Evolutionary conservation across 2,329 filamentous ascomycete genomes (phyloP).

Genomic region (Colletotrichum chrysophilum): DNA sequence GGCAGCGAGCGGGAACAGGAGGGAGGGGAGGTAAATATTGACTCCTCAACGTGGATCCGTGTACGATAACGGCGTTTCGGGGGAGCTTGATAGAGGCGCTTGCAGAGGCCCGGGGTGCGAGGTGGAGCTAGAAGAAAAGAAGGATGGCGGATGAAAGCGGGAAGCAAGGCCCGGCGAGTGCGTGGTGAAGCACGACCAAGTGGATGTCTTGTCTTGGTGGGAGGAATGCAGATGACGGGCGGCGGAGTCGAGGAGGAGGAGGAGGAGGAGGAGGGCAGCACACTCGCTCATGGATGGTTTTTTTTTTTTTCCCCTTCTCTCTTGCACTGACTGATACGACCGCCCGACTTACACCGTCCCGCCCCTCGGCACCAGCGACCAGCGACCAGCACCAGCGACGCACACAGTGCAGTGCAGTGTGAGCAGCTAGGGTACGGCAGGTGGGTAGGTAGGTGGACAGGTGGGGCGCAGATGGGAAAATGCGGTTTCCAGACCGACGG

Average conservation of each 20-base stretch:
- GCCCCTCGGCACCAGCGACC: background rate
- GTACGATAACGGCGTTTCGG: constrained; percentile 18
- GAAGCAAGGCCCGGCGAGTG: background rate
- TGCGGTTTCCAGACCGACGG: constrained; percentile 21
- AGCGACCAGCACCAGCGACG: background rate
- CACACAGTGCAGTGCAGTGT: background rate
- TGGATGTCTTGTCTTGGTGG: background rate
- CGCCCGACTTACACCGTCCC: constrained; percentile 16
- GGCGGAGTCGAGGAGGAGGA: background rate
- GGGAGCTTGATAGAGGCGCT: constrained; percentile 5
- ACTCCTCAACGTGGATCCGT: constrained; percentile 7
- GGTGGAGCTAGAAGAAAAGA: constrained; percentile 12
- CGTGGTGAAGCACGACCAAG: background rate
- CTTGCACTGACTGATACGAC: background rate
- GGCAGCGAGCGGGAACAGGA: constrained; percentile 9
- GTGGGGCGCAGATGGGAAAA: constrained; percentile 1
- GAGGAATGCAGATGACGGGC: constrained; percentile 20
- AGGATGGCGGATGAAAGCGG: constrained; percentile 18
- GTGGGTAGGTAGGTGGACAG: background rate
- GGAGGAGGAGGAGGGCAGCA: background rate
- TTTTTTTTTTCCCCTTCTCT: background rate
- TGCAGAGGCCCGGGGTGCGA: constrained; percentile 7
- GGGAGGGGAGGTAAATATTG: constrained; percentile 16
- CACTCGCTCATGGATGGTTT: background rate
- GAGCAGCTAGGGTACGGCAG: background rate